phyloP scores from a whole-genome alignment of 352 stramenopile species.

The Phytophthora cactorum region DNA sequence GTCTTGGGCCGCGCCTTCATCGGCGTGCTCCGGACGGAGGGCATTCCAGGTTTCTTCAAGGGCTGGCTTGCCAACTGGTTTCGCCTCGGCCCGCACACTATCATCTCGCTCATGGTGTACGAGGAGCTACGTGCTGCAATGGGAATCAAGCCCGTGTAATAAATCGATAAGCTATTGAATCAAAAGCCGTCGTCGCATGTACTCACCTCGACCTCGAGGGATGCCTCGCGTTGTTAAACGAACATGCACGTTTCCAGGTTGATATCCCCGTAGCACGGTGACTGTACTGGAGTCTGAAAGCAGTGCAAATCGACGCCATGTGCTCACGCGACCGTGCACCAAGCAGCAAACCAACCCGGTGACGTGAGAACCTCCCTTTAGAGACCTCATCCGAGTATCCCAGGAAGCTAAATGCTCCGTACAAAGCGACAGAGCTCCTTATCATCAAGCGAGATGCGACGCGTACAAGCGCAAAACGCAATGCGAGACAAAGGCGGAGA shows the following conservation, averaged over 20 bases:
- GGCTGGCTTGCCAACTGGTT: conserved; percentile 82
- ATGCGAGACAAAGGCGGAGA: conserved; percentile 7
- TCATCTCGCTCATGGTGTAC: conserved; percentile 82
- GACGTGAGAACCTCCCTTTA: not conserved
- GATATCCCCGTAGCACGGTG: too few relatives aligned
- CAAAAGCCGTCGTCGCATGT: too few relatives aligned
- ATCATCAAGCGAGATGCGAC: not conserved
- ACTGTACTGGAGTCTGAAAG: too few relatives aligned
- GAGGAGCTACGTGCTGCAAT: conserved; percentile 63
- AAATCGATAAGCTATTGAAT: too few relatives aligned
- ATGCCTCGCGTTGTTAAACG: too few relatives aligned
- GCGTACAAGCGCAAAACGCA: conserved; percentile 1
- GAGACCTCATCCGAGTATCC: not conserved
- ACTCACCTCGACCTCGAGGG: too few relatives aligned
- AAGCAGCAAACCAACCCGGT: conserved; percentile 10
- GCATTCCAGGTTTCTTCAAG: conserved; percentile 77
- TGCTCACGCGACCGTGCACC: conserved; percentile 3
- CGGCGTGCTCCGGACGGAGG: conserved; percentile 58
- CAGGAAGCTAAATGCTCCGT: not conserved
- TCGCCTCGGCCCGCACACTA: conserved; percentile 73
- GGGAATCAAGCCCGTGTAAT: conserved; percentile 64
- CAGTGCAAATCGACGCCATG: conserved; percentile 8
- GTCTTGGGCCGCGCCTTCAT: conserved; percentile 64
- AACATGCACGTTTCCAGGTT: too few relatives aligned
- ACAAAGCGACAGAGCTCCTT: conserved; percentile 1